Percentiles rank a stretch among this genome's conserved stretches.
Evolutionary conservation across 192 early-diverging fungal genomes (phyloP).

Genomic region (Rhizophagus clarus): DNA sequence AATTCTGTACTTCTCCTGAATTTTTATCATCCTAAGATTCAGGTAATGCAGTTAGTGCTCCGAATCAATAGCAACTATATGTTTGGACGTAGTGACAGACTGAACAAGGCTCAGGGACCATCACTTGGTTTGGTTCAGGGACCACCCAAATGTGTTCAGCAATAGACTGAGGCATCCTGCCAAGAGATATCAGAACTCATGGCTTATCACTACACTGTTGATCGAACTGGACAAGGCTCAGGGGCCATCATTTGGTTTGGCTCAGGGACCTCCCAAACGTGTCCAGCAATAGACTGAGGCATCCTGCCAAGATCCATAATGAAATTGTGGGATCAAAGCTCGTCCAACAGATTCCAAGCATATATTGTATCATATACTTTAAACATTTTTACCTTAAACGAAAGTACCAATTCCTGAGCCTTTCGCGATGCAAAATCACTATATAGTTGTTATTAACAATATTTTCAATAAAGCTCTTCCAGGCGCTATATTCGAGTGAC

Average conservation of each 20-base stretch:
- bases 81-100: slow-evolving; percentile 18
- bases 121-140: neutral
- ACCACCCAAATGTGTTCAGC: slow-evolving; percentile 25
- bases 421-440: slow-evolving; percentile 8
- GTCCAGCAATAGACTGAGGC: slow-evolving; percentile 19
- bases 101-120: slow-evolving; percentile 15
- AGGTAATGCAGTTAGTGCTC: neutral
- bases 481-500: slow-evolving; percentile 18
- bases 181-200: slow-evolving; percentile 11
- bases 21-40: neutral
- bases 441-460: neutral
- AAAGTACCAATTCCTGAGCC: slow-evolving; percentile 9
- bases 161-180: slow-evolving; percentile 20
- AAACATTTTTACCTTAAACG: slow-evolving; percentile 19
- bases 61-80: neutral
- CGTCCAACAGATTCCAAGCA: neutral
- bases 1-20: slow-evolving; percentile 1
- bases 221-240: slow-evolving; percentile 9
- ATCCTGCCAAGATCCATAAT: neutral
- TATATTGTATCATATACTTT: neutral
- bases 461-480: slow-evolving; percentile 7
- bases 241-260: slow-evolving; percentile 4
- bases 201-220: slow-evolving; percentile 8
- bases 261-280: slow-evolving; percentile 20
- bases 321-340: slow-evolving; percentile 10